Conservation (phyloP, 1,284 basidiomycete genomes). For the Malassezia arunalokei region DNA sequence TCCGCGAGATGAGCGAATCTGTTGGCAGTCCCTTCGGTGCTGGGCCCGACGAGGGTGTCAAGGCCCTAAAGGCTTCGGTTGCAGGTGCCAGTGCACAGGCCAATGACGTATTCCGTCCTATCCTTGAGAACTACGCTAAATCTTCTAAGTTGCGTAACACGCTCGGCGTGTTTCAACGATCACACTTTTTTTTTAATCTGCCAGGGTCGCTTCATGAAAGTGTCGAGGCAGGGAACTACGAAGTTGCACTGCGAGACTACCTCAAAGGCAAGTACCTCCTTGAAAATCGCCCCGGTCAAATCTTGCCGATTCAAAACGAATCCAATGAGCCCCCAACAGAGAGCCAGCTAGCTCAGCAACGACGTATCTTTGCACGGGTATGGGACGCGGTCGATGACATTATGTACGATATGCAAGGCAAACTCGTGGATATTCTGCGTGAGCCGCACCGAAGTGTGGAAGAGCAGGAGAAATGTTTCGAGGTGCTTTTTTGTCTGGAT, state of each 20-base stretch:
- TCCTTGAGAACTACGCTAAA: constrained; percentile 89
- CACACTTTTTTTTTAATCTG: constrained; percentile 96
- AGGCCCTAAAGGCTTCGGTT: constrained; percentile 58
- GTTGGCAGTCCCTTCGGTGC: constrained; percentile 68
- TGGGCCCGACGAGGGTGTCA: constrained; percentile 68
- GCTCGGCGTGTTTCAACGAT: constrained; percentile 85
- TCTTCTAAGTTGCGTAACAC: constrained; percentile 84
- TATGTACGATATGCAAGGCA: constrained; percentile 76
- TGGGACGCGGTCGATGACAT: constrained; percentile 91
- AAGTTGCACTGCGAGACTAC: constrained; percentile 85
- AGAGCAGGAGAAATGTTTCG: constrained; percentile 92
- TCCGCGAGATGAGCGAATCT: constrained; percentile 61
- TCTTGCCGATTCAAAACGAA: constrained; percentile 51
- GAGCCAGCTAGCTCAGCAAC: constrained; percentile 52
- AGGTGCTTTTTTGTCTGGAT: constrained; percentile 51
- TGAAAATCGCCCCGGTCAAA: constrained; percentile 70
- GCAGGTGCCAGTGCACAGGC: constrained; percentile 65
- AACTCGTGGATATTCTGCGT: constrained; percentile 64
- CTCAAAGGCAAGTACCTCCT: constrained; percentile 89
- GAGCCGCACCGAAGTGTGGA: constrained; percentile 69
- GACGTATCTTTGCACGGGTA: constrained; percentile 84
- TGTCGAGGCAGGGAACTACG: constrained; percentile 66
- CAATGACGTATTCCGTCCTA: constrained; percentile 87
- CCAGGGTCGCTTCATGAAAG: constrained; percentile 81
- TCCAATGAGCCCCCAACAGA: constrained; percentile 19